Evolutionary conservation across 306 rosid genomes (phyloP).

Genomic region (Carpinus viminea): DNA sequence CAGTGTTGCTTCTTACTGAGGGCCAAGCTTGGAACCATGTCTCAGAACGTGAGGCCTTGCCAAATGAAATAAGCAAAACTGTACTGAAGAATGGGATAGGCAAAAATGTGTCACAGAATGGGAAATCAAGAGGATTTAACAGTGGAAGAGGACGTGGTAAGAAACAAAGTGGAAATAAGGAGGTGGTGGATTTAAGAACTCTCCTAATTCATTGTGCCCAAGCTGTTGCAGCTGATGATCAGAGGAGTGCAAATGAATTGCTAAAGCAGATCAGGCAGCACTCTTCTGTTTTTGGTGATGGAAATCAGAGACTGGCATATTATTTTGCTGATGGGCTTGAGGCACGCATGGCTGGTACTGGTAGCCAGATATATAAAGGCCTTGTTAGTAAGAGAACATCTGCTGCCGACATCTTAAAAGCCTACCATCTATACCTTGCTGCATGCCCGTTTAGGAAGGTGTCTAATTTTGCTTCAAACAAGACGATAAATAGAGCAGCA

Average conservation of each 20-base stretch:
- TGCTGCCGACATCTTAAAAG: slow-evolving; percentile 74
- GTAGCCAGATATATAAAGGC: slow-evolving; percentile 94
- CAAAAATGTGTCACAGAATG: slow-evolving; percentile 34
- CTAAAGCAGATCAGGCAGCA: slow-evolving; percentile 75
- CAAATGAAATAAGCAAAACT: slow-evolving; percentile 26
- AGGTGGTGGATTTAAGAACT: slow-evolving; percentile 89
- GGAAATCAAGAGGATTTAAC: slow-evolving; percentile 46
- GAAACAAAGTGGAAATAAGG: slow-evolving; percentile 65
- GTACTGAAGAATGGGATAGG: slow-evolving; percentile 41
- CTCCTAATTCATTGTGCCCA: slow-evolving; percentile 81
- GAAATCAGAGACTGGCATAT: slow-evolving; percentile 84
- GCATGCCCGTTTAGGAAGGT: slow-evolving; percentile 91
- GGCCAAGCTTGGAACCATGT: slow-evolving; percentile 51
- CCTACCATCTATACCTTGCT: slow-evolving; percentile 74
- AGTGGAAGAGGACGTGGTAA: slow-evolving; percentile 66
- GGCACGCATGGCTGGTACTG: slow-evolving; percentile 96
- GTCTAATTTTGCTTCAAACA: slow-evolving; percentile 60
- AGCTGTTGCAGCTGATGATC: slow-evolving; percentile 93
- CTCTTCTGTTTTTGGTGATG: slow-evolving; percentile 76
- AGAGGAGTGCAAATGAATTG: slow-evolving; percentile 62
- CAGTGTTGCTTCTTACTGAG: slow-evolving; percentile 52
- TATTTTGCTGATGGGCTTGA: slow-evolving; percentile 91
- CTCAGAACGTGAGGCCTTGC: slow-evolving; percentile 56
- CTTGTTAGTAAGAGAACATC: slow-evolving; percentile 65
- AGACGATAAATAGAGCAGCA: slow-evolving; percentile 47